phyloP scores from a whole-genome alignment of 768 basidiomycete genomes.

The Floccularia luteovirens region DNA sequence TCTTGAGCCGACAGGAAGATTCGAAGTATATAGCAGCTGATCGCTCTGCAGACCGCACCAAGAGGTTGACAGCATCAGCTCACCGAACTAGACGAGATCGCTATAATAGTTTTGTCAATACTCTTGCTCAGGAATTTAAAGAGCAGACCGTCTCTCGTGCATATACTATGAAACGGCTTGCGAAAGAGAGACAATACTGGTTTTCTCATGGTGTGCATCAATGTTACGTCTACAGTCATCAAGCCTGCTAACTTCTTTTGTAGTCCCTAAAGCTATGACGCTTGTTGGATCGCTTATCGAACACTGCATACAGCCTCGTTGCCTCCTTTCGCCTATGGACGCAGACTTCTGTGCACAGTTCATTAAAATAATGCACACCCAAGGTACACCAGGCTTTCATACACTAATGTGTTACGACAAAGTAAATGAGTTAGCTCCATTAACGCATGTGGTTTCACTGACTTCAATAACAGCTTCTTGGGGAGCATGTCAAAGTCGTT shows the following conservation, averaged over 20 bases:
- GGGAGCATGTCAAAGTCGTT: conserved; percentile 75
- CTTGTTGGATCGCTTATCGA: conserved; percentile 68
- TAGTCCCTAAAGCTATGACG: conserved; percentile 37
- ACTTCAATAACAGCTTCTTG: conserved; percentile 57
- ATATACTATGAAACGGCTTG: conserved; percentile 71
- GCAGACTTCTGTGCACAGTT: conserved; percentile 92
- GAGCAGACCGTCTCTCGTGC: conserved; percentile 66
- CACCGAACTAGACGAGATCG: conserved; percentile 63
- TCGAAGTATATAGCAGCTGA: conserved; percentile 56
- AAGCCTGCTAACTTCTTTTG: conserved; percentile 4
- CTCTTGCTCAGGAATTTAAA: conserved; percentile 63
- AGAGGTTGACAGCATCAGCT: conserved; percentile 44
- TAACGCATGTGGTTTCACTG: background rate
- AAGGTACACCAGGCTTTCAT: conserved; percentile 86
- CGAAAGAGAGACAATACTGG: conserved; percentile 78
- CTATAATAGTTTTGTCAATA: conserved; percentile 50
- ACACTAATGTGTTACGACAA: conserved; percentile 82
- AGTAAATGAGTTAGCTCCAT: conserved; percentile 27
- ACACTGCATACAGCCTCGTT: conserved; percentile 89
- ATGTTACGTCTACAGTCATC: background rate
- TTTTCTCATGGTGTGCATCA: conserved; percentile 51
- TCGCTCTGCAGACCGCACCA: conserved; percentile 58
- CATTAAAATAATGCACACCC: conserved; percentile 78
- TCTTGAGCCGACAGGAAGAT: conserved; percentile 65
- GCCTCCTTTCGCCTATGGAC: conserved; percentile 92